These are phyloP conservation scores for Phytophthora hybrid DNA, from an alignment of 352 stramenopile genomes.

Conservation along the genomic window DNA sequence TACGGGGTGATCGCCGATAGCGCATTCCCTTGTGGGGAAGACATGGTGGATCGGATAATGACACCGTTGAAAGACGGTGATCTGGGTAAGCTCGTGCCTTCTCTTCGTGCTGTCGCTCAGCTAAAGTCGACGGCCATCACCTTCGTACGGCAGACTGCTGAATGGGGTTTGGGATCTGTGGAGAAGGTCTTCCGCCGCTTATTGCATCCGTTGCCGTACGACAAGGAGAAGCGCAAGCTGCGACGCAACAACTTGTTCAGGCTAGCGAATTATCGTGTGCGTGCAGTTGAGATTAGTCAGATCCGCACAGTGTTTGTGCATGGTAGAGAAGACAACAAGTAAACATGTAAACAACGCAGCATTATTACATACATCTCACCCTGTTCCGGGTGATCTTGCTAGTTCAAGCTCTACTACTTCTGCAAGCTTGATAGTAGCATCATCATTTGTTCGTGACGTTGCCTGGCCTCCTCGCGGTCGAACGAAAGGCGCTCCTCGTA, in stretches of 20 bases:
- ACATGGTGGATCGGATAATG: background rate
- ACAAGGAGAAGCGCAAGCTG: background rate
- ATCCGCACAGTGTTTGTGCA: background rate
- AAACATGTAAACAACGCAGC: background rate
- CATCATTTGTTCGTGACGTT: slow-evolving; percentile 22
- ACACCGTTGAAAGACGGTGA: slow-evolving; percentile 5
- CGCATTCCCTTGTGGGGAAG: slow-evolving; percentile 3
- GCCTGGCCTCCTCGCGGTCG: background rate
- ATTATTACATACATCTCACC: no score
- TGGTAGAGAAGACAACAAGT: background rate
- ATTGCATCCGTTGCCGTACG: background rate
- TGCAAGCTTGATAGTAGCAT: background rate
- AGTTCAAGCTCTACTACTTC: background rate
- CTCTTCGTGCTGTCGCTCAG: background rate
- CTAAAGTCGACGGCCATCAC: background rate
- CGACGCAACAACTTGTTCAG: background rate
- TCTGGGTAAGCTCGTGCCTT: background rate
- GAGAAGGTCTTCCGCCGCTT: slow-evolving; percentile 1
- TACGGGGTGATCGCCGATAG: slow-evolving; percentile 10
- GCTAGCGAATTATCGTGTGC: background rate
- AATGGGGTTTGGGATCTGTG: background rate
- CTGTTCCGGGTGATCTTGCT: no score
- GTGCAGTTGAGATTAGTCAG: background rate
- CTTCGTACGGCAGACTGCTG: background rate
- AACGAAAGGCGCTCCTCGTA: background rate